Base-by-base conservation (phyloP, 352 stramenopile species). In the Phytophthora cryptogea region DNA sequence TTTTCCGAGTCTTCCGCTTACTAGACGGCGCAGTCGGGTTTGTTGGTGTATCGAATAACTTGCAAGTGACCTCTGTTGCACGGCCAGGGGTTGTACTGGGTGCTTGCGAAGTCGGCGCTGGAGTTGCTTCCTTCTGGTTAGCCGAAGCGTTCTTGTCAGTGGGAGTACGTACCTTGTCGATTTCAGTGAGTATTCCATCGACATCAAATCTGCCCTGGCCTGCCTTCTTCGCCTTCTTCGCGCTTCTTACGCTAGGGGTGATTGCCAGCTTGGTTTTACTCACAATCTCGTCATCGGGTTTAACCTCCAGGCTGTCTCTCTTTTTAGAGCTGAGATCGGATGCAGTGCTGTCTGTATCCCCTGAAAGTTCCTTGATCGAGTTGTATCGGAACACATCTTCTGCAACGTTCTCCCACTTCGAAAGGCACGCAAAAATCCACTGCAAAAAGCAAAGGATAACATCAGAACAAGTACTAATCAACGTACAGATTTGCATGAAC, bases 381-480 rank as follows among this genome's bases (percentile, higher is more conserved):
- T 53, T 75, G 56, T 72, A 89, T 7, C 62, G 72, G 41, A 83
- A 91, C 6, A 46, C 47, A 50, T 72, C 68, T 68, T 93, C 84
- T 0, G 72, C 32, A 0, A 92, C 61, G 52, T 91, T 68, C 37
- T 75, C 69, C 87, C 87, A 95, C 52, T 80, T 61, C 0, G 68
- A 59, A 32, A 94, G 47, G 42, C 83, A 95, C 27, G 78, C 66
- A 20, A 94, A 79, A 11, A 95, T 63, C 87, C 87, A 95, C 83
- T 95, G 10, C 17, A 57, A 14, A n/a, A n/a, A 50, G 20, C 35
- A 16, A 66, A 63, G 11, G 14, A 20, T 49, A 53, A 20, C 31
- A 42, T 54, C 5, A 39, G 5, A 5, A 50, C 43, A 68, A 26
- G 5, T 8, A 54, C n/a, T 2, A 46, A 14, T 3, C 46, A 7